Percentiles rank a stretch among this genome's conserved stretches.
phyloP scores from a whole-genome alignment of 1,139 yeast genomes.

The Casaregolazyma lundiana region DNA sequence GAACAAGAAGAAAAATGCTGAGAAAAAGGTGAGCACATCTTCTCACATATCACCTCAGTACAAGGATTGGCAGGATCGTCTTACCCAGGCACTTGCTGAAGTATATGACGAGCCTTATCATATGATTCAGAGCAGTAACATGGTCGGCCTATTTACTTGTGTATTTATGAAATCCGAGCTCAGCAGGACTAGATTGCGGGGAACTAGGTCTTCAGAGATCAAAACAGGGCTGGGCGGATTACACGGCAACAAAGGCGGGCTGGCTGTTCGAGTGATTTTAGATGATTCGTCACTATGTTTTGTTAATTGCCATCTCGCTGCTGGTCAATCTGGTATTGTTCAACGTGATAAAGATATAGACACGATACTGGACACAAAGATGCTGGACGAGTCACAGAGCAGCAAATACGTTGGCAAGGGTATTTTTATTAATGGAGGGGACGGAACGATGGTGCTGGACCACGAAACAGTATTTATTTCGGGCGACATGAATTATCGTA shows the following conservation, averaged over 20 bases:
- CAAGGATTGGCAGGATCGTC: slow-evolving; percentile 37
- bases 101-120: slow-evolving; percentile 46
- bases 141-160: slow-evolving; percentile 77
- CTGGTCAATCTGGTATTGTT: slow-evolving; percentile 71
- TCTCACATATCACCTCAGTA: slow-evolving; percentile 36
- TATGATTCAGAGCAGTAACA: slow-evolving; percentile 73
- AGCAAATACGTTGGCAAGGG: slow-evolving; percentile 33
- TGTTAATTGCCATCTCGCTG: slow-evolving; percentile 86
- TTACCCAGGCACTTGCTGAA: slow-evolving; percentile 20
- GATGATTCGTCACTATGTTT: slow-evolving; percentile 73
- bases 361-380: slow-evolving; percentile 56
- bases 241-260: slow-evolving; percentile 94
- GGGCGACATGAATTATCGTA: slow-evolving; percentile 90
- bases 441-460: slow-evolving; percentile 49
- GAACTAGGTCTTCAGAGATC: slow-evolving; percentile 72
- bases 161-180: slow-evolving; percentile 58
- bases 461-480: slow-evolving; percentile 88
- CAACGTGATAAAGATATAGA: slow-evolving; percentile 83
- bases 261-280: slow-evolving; percentile 74
- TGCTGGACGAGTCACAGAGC: slow-evolving; percentile 48
- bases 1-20: slow-evolving; percentile 32
- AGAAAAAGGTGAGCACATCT: slow-evolving; percentile 28
- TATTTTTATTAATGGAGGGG: slow-evolving; percentile 46
- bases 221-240: slow-evolving; percentile 95
- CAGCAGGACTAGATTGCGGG: slow-evolving; percentile 43